Percentiles rank a stretch among this genome's conserved stretches.
Conservation (phyloP, 768 basidiomycete species). For the Russula compacta region DNA sequence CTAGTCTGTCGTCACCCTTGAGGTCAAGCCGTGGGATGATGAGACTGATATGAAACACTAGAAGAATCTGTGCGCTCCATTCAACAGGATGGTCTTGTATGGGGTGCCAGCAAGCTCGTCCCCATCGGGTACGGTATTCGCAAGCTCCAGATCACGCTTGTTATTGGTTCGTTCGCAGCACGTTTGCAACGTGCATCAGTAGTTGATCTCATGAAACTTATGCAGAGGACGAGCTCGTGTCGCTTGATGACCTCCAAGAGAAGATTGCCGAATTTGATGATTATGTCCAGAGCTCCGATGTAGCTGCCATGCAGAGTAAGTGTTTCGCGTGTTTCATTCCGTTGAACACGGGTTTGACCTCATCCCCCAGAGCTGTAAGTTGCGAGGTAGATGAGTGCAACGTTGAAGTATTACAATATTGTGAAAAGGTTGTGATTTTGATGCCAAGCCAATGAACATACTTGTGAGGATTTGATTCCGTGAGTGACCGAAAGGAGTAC, state of each 20-base stretch:
- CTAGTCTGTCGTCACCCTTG: constrained; percentile 94
- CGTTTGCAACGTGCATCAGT: constrained; percentile 20
- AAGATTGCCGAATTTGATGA: constrained; percentile 78
- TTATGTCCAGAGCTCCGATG: constrained; percentile 83
- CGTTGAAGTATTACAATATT: too few relatives aligned
- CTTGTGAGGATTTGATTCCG: not conserved
- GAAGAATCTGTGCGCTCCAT: constrained; percentile 81
- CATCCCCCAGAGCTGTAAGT: constrained; percentile 37
- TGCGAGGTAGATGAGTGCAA: not conserved
- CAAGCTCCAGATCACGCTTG: constrained; percentile 73
- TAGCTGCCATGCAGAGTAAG: constrained; percentile 91
- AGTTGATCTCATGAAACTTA: constrained; percentile 33
- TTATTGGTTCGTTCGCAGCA: constrained; percentile 33
- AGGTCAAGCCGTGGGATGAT: constrained; percentile 99
- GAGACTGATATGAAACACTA: constrained; percentile 91
- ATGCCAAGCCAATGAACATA: not conserved
- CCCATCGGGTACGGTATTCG: constrained; percentile 88
- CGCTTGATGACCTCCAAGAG: constrained; percentile 89
- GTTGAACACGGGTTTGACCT: not conserved
- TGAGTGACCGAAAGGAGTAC: not conserved
- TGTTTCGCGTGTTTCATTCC: not conserved
- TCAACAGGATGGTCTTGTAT: constrained; percentile 83
- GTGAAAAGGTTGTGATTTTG: not conserved
- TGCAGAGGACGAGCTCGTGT: constrained; percentile 91
- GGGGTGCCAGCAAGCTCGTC: constrained; percentile 92